phyloP scores from a whole-genome alignment of 2,329 filamentous ascomycete genomes.

The Ilyonectria sp. region DNA sequence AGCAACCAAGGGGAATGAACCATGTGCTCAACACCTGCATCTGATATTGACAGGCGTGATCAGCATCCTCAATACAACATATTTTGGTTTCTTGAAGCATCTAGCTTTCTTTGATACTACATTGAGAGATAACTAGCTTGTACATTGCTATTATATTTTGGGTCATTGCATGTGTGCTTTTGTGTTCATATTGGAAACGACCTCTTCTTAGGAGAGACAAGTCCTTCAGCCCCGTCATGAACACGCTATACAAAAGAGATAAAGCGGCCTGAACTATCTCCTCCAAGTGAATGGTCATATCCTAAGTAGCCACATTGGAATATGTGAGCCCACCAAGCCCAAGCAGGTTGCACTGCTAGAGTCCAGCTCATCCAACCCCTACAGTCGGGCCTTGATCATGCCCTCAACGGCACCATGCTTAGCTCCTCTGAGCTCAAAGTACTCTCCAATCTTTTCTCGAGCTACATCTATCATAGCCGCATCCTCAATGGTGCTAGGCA shows the following conservation, averaged over 20 bases:
- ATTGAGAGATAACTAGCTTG: not conserved
- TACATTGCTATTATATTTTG: too few relatives aligned
- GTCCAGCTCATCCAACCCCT: slow-evolving; percentile 18
- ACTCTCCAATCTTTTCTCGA: slow-evolving; percentile 78
- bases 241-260: slow-evolving; percentile 36
- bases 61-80: not conserved
- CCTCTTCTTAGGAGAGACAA: slow-evolving; percentile 20
- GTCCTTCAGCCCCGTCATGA: slow-evolving; percentile 20
- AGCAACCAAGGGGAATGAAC: too few relatives aligned
- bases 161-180: not conserved
- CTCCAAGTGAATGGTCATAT: slow-evolving; percentile 22
- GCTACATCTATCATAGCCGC: slow-evolving; percentile 81
- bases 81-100: not conserved
- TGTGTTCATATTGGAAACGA: slow-evolving; percentile 4
- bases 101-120: not conserved
- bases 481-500: slow-evolving; percentile 92
- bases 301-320: not conserved
- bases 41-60: not conserved
- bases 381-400: slow-evolving; percentile 70
- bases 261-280: slow-evolving; percentile 26
- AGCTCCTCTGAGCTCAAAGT: slow-evolving; percentile 73
- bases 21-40: too few relatives aligned
- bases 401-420: slow-evolving; percentile 61
- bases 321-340: not conserved
- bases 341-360: not conserved